Percentiles rank a stretch among this genome's conserved stretches.
Conservation (phyloP, 1,284 basidiomycete species). For the Chalciporus sp. region DNA sequence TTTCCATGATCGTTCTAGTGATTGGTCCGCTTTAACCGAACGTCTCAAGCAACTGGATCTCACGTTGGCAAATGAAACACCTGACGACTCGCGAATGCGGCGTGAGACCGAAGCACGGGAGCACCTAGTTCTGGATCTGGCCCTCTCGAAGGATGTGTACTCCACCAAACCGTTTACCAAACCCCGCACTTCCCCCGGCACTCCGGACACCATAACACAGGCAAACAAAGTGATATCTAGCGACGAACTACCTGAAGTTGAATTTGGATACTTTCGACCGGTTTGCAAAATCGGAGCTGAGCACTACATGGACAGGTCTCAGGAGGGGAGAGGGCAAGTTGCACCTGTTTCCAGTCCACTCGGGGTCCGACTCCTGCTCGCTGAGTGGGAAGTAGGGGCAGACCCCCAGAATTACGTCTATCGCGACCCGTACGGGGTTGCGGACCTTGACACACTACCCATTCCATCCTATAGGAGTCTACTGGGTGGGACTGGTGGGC, state of each 20-base stretch:
- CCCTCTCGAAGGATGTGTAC: constrained; percentile 59
- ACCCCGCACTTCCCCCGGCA: constrained; percentile 22
- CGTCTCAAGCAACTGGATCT: constrained; percentile 45
- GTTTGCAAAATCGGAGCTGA: constrained; percentile 32
- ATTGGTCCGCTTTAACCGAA: constrained; percentile 39
- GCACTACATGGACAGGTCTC: constrained; percentile 30
- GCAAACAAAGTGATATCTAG: constrained; percentile 55
- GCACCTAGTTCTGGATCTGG: constrained; percentile 63
- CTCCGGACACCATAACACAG: constrained; percentile 49
- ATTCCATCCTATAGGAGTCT: constrained; percentile 20
- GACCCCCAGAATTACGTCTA: constrained; percentile 55
- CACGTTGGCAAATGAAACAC: constrained; percentile 37
- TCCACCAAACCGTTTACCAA: constrained; percentile 46
- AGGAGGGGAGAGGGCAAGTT: constrained; percentile 21
- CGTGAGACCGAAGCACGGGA: constrained; percentile 58
- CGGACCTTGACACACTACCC: constrained; percentile 26
- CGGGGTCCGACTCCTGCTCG: constrained; percentile 62
- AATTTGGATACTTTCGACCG: constrained; percentile 65
- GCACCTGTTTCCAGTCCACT: constrained; percentile 37
- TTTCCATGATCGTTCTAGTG: constrained; percentile 39
- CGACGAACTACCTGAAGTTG: constrained; percentile 53
- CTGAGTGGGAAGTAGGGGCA: constrained; percentile 64
- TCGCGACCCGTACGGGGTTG: constrained; percentile 54
- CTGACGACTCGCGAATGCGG: constrained; percentile 39
- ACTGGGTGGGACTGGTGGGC: neutral